A percentile compares a stretch with the other conserved stretches of the same genome.
These are phyloP conservation scores for Amanita subjunquillea DNA, from an alignment of 768 basidiomycete genomes.

Conservation along the genomic window DNA sequence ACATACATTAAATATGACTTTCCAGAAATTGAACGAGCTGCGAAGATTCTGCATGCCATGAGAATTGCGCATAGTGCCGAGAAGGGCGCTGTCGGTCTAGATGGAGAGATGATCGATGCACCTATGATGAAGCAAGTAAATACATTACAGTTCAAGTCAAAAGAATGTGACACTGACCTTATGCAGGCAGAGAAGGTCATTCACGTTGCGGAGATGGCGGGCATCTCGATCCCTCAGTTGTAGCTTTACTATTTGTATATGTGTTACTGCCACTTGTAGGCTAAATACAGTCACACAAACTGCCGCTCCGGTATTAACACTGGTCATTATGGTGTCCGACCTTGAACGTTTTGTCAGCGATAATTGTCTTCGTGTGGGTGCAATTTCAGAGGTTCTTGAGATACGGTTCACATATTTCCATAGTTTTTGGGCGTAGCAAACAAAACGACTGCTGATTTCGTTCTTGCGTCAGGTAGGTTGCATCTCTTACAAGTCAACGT, in stretches of 20 bases:
- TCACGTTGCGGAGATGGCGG: constrained; percentile 41
- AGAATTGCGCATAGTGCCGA: constrained; percentile 37
- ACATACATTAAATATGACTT: not conserved
- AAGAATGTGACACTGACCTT: not conserved
- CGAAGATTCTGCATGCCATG: constrained; percentile 62
- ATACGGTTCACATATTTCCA: not conserved
- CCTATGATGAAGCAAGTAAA: constrained; percentile 79
- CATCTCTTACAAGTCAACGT: not conserved
- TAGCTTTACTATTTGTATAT: not conserved
- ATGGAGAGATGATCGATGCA: constrained; percentile 83
- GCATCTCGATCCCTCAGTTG: constrained; percentile 35
- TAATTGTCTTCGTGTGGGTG: constrained; percentile 57
- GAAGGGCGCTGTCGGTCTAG: constrained; percentile 67
- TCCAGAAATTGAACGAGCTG: constrained; percentile 69
- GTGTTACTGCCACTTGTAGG: not conserved
- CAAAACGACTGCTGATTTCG: constrained; percentile 75
- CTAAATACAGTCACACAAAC: not conserved
- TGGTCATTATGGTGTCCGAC: constrained; percentile 43
- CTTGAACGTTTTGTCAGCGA: constrained; percentile 71
- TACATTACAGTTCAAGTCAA: not conserved
- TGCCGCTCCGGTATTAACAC: not conserved
- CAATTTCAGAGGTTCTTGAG: not conserved
- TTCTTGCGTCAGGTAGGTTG: constrained; percentile 72
- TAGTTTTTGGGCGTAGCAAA: constrained; percentile 83
- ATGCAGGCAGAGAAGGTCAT: constrained; percentile 38